phyloP scores from a whole-genome alignment of 1,284 basidiomycete species.

The Lentinula novae-zelandiae region DNA sequence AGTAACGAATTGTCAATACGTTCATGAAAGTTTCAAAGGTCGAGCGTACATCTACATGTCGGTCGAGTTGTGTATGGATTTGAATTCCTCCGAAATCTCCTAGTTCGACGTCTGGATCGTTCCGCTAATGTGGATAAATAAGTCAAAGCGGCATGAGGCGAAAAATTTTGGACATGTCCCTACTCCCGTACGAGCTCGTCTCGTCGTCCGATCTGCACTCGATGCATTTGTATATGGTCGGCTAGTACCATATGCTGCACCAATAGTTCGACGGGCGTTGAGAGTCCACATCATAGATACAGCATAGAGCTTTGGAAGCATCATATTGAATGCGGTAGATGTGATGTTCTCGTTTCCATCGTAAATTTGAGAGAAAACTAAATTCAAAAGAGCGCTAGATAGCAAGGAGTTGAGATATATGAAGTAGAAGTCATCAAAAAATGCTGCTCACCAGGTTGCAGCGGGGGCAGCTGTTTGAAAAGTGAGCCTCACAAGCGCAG shows the following conservation, averaged over 20 bases:
- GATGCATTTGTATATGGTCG: neutral
- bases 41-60: neutral
- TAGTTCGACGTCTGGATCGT: neutral
- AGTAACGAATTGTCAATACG: neutral
- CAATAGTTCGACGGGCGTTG: constrained; percentile 6
- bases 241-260: neutral
- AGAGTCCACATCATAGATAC: constrained; percentile 16
- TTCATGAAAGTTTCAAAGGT: neutral
- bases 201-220: neutral
- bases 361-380: constrained; percentile 12
- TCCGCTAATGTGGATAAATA: neutral
- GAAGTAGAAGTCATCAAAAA: neutral
- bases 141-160: neutral
- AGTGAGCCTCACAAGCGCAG: constrained; percentile 29
- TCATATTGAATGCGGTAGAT: constrained; percentile 9
- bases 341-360: constrained; percentile 6
- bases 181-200: neutral
- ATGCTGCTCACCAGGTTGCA: constrained; percentile 26
- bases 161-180: neutral
- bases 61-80: neutral
- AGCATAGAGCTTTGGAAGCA: constrained; percentile 11
- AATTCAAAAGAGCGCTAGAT: constrained; percentile 7
- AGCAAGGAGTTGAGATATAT: no score
- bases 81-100: neutral
- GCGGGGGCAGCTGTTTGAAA: constrained; percentile 32